These are phyloP conservation scores for Talaromyces thailandensis DNA, from an alignment of 495 filamentous ascomycete species.

Conservation along the genomic window DNA sequence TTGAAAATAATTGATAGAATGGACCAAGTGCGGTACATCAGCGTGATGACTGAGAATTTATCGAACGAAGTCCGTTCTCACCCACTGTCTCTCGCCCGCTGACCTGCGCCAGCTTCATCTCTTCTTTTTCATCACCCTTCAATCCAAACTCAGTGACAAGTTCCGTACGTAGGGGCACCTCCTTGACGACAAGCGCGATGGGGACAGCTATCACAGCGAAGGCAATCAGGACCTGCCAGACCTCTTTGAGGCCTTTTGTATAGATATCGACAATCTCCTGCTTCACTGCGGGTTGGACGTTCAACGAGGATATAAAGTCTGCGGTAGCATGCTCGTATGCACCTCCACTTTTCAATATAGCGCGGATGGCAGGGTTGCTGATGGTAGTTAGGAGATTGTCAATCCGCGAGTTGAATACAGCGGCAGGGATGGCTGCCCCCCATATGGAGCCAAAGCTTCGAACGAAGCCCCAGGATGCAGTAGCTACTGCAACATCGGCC, in stretches of 20 bases:
- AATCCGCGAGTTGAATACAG: constrained; percentile 30
- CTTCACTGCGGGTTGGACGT: neutral
- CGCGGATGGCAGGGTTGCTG: neutral
- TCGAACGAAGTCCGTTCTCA: neutral
- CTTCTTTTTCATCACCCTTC: neutral
- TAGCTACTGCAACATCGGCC: constrained; percentile 26
- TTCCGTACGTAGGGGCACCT: neutral
- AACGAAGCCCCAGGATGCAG: constrained; percentile 31
- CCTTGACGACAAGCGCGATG: neutral
- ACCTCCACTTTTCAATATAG: constrained; percentile 4
- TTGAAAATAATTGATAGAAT: neutral
- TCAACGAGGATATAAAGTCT: neutral
- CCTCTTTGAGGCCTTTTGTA: neutral
- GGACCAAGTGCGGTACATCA: neutral
- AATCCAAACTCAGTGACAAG: neutral
- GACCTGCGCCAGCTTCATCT: neutral
- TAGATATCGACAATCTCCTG: neutral
- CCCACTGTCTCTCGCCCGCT: neutral
- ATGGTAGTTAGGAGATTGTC: neutral
- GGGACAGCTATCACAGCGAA: neutral
- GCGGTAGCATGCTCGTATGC: constrained; percentile 11
- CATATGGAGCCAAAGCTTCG: constrained; percentile 36
- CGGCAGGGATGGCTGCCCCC: constrained; percentile 38
- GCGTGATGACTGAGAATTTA: neutral
- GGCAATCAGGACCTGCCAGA: neutral